Evolutionary conservation across 2,329 filamentous ascomycete species (phyloP), one percentile per base, ranked within the genome.

Genomic region (Fusarium metavorans): DNA sequence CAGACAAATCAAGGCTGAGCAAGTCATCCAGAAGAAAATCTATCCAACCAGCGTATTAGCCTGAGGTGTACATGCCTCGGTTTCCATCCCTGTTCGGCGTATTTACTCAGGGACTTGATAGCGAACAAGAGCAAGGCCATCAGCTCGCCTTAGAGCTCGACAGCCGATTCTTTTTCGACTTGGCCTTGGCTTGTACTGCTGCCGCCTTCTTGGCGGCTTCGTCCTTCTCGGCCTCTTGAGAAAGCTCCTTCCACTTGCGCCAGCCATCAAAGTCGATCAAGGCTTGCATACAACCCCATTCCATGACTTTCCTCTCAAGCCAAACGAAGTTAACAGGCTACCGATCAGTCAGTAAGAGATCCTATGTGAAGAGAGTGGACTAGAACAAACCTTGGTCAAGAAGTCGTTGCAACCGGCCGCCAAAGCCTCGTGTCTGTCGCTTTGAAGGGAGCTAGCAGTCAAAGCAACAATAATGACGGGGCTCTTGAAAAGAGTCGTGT

Each of bases 271-370:
- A 98, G 85, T 99, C 97, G 80, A 99, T 98, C 27, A 99, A 89
- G 11, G 97, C 97, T 86, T 98, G 97, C 97, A 99, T 99, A 86
- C 97, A 98, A 66, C 97, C 97, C 97, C 97, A 99, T 87, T 99
- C 97, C 85, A 97, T 98, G 77, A 98, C 95, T 83, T 99, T 99
- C 67, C 96, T 92, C 82, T 98, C 95, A 30, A 99, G 90, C 95
- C 96, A 99, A 69, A 97, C 93, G 81, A 98, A 98, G 82, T 97
- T 97, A 76, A 99, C 96, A 23, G 97, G 97, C 94, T 98, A 80
- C 50, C 57, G 13, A 35, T 5, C 45, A 16, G 56, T 80, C 64
- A 79, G 74, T 32, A 13, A 37, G 35, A 23, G 18, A 5, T 43
- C 43, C 43, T 3, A 16, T 8, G 30, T 11, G 25, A 2, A 18